Conservation (phyloP, 202 grass and related monocot species). For the Schoenoplectus tabernaemontani region DNA sequence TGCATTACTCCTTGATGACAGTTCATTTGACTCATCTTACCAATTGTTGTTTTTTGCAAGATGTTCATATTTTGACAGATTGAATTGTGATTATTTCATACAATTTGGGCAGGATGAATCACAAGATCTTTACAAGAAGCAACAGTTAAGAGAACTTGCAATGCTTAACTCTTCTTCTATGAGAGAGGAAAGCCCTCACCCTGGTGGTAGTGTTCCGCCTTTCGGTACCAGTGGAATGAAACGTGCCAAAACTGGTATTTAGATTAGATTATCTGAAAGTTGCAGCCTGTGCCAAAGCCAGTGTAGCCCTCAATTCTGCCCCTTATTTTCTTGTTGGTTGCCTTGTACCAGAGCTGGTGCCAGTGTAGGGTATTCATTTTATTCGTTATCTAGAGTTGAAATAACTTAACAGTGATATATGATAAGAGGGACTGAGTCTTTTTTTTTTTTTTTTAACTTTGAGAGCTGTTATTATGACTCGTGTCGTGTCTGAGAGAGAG, state of each 20-base stretch:
- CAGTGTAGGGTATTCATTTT: constrained; percentile 68
- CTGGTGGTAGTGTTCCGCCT: constrained; percentile 64
- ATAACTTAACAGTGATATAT: constrained; percentile 45
- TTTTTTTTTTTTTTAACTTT: constrained; percentile 31
- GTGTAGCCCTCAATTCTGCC: constrained; percentile 7
- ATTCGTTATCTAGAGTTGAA: constrained; percentile 68
- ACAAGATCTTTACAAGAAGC: constrained; percentile 90
- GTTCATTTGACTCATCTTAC: background rate
- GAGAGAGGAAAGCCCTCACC: constrained; percentile 86
- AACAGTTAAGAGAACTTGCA: constrained; percentile 87
- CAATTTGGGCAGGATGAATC: constrained; percentile 66
- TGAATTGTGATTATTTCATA: constrained; percentile 2
- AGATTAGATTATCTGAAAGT: constrained; percentile 33
- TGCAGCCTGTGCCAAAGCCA: constrained; percentile 1
- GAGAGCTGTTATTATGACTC: constrained; percentile 35
- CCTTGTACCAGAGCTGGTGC: constrained; percentile 26
- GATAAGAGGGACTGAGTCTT: constrained; percentile 36
- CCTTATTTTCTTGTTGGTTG: constrained; percentile 13
- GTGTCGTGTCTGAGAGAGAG: constrained; percentile 32
- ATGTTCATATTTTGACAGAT: background rate
- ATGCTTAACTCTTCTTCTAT: constrained; percentile 74
- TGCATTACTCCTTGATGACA: constrained; percentile 20
- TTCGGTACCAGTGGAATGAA: constrained; percentile 75
- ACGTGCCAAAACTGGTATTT: constrained; percentile 71
- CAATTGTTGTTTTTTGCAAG: constrained; percentile 19